Base-by-base conservation (phyloP, 2,329 filamentous ascomycete genomes). In the Fusarium phyllophilum region DNA sequence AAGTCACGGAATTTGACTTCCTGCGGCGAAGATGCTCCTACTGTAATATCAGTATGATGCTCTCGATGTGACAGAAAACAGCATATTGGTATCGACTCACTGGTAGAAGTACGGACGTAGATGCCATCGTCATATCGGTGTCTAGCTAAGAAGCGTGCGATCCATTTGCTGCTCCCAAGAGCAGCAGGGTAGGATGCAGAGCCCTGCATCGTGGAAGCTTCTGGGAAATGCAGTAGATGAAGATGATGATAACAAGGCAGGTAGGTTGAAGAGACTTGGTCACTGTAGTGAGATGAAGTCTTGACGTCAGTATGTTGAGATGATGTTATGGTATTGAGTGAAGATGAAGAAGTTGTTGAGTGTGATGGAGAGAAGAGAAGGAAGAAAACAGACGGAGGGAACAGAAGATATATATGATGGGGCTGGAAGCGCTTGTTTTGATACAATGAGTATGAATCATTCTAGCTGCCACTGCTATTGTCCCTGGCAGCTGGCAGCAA, bases 151-250 rank as follows among this genome's bases (percentile, higher is more conserved):
- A 72, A 55, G 9, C 41, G 20, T 7, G 45, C 56, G n/a, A 60
- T 45, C 63, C 72, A 73, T 39, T 46, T 66, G 34, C 48, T 67
- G 26, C 63, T 59, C 29, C 63, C 64, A 10, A 75, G 56, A 24
- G 59, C 58, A 36, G 69, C 49, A 11, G 72, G 72, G 17, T 39
- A 63, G 24, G 72, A 70, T 34, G 55, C 44, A 13, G 72, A 73
- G 11, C 61, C 34, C 39, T 57, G 65, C 69, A 75, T 63, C 6
- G 24, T 60, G 36, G n/a, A 31, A 18, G 13, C 26, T n/a, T 62
- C 36, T 11, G 22, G 42, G 13, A 49, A 26, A 33, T 34, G 46
- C 24, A 24, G 33, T 26, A 31, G 34, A 26, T 6, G 18, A 41
- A 24, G 22, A 56, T 26, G 15, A 33, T 44, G 18, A 48, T 15